These are phyloP conservation scores for Stephanocyclus meneghinianus DNA, from an alignment of 352 stramenopile genomes.

Conservation along the genomic window DNA sequence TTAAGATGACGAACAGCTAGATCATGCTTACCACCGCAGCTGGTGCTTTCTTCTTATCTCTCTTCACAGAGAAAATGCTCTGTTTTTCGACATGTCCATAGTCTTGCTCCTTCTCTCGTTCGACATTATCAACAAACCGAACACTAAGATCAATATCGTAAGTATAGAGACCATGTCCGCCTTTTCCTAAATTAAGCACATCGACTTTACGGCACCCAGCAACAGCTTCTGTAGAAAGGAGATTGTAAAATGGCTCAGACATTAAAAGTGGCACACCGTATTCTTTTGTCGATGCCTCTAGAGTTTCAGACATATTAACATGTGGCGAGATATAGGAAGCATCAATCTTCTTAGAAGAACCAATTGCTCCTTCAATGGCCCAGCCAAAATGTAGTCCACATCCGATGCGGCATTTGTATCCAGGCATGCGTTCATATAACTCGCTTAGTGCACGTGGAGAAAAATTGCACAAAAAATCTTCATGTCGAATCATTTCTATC, in stretches of 20 bases:
- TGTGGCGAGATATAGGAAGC: slow-evolving; percentile 93
- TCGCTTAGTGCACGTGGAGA: slow-evolving; percentile 53
- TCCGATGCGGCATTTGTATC: slow-evolving; percentile 86
- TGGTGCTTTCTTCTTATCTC: slow-evolving; percentile 2
- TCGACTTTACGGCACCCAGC: slow-evolving; percentile 53
- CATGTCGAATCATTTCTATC: slow-evolving; percentile 66
- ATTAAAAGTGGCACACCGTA: slow-evolving; percentile 57
- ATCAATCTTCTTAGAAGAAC: slow-evolving; percentile 92
- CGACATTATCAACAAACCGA: slow-evolving; percentile 17
- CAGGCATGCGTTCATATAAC: slow-evolving; percentile 65
- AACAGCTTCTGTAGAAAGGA: slow-evolving; percentile 45
- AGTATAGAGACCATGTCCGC: slow-evolving; percentile 42
- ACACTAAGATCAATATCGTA: slow-evolving; percentile 53
- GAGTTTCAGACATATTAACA: slow-evolving; percentile 82
- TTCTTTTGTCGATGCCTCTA: slow-evolving; percentile 54
- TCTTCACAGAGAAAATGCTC: slow-evolving; percentile 22
- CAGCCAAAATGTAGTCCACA: slow-evolving; percentile 93
- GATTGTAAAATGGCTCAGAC: slow-evolving; percentile 55
- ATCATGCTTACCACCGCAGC: neutral
- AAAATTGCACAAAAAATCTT: slow-evolving; percentile 74
- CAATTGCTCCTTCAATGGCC: slow-evolving; percentile 92
- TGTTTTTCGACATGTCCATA: slow-evolving; percentile 4
- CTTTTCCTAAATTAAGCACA: slow-evolving; percentile 35
- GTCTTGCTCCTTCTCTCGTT: slow-evolving; percentile 10
- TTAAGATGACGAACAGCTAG: neutral